A percentile compares a stretch with the other conserved stretches of the same genome.
Conservation (phyloP, 2,329 filamentous ascomycete species). For the Microsporum canis region DNA sequence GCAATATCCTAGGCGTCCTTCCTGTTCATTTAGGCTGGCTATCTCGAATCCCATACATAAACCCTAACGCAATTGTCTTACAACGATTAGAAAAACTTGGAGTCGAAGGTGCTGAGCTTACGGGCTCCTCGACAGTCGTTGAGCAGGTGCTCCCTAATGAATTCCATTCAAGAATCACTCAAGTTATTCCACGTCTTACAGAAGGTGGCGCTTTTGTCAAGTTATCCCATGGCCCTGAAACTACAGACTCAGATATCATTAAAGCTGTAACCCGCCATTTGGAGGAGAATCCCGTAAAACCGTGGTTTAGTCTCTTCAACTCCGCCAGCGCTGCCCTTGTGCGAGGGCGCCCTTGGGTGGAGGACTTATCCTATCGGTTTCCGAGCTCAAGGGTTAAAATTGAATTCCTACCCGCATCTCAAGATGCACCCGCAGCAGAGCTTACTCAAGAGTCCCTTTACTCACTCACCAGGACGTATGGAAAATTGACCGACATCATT, state of each 20-base stretch:
- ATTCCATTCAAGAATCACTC: constrained; percentile 57
- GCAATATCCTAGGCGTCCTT: constrained; percentile 55
- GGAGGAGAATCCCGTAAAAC: constrained; percentile 59
- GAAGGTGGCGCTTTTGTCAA: constrained; percentile 93
- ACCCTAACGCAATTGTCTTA: constrained; percentile 37
- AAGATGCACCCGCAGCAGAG: constrained; percentile 62
- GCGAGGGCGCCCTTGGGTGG: constrained; percentile 79
- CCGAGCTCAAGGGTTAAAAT: constrained; percentile 66
- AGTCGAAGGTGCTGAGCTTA: constrained; percentile 40
- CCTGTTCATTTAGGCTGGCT: constrained; percentile 63
- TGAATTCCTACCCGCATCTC: constrained; percentile 66
- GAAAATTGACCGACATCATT: constrained; percentile 76
- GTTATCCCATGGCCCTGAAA: constrained; percentile 48
- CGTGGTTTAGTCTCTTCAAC: constrained; percentile 81
- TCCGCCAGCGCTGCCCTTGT: constrained; percentile 62
- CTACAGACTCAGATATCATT: constrained; percentile 46
- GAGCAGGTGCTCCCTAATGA: constrained; percentile 52
- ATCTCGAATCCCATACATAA: constrained; percentile 41
- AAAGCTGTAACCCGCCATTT: constrained; percentile 52
- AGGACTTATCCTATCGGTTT: constrained; percentile 67
- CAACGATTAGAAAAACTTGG: constrained; percentile 41
- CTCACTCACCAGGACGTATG: constrained; percentile 76
- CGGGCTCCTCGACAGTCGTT: constrained; percentile 46
- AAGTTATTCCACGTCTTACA: constrained; percentile 73
- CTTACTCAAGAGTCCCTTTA: constrained; percentile 80